phyloP scores from a whole-genome alignment of 148 eudicot species.

The Oxyria digyna region DNA sequence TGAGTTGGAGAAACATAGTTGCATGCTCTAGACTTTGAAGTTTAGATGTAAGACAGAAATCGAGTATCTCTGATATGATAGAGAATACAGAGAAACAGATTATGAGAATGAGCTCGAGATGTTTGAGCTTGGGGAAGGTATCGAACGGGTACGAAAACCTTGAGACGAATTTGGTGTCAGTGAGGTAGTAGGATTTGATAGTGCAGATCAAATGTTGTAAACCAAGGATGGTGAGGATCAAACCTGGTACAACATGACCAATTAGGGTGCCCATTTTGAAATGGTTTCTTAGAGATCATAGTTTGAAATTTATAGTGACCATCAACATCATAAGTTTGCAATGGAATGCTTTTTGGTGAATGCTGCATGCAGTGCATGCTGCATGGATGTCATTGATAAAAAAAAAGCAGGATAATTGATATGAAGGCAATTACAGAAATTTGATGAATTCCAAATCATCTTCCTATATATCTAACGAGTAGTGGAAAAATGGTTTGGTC shows the following conservation, averaged over 20 bases:
- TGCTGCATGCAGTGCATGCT: too few species aligned
- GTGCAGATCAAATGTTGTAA: conserved; percentile 59
- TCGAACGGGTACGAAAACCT: conserved; percentile 54
- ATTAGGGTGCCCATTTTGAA: conserved; percentile 64
- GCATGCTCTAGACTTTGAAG: conserved; percentile 74
- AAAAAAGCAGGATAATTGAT: too few species aligned
- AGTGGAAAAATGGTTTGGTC: neutral
- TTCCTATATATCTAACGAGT: conserved; percentile 1
- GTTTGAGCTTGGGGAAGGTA: conserved; percentile 23
- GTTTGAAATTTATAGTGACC: neutral
- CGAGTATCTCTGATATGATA: conserved; percentile 37
- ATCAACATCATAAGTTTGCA: neutral
- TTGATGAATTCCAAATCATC: conserved; percentile 4
- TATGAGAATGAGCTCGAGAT: conserved; percentile 52
- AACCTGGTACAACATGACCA: conserved; percentile 74
- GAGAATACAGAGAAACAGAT: conserved; percentile 48
- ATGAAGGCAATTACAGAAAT: neutral
- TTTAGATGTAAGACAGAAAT: conserved; percentile 31
- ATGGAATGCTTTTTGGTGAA: neutral
- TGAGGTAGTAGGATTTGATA: conserved; percentile 29
- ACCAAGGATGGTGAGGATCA: conserved; percentile 58
- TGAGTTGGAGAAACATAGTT: conserved; percentile 73
- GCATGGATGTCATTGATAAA: conserved; percentile 2
- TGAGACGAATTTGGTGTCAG: conserved; percentile 30
- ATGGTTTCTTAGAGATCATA: neutral